Evolutionary conservation across 2,329 filamentous ascomycete genomes (phyloP).

Genomic region (Piedraia hortae): DNA sequence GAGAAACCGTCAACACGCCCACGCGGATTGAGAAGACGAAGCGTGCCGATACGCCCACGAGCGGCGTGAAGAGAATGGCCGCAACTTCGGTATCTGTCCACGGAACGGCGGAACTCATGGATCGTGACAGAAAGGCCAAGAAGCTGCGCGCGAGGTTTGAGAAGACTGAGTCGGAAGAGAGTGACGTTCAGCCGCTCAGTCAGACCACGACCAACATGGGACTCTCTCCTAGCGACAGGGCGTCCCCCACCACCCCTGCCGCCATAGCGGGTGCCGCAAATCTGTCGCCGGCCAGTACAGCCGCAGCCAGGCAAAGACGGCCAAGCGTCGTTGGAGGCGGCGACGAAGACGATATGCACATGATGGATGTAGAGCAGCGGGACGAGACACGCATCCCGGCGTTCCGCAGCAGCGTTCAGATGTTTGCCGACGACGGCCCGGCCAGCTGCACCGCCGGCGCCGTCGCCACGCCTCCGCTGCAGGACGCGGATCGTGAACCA

Average conservation of each 20-base stretch:
- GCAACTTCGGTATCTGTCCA: slow-evolving; percentile 26
- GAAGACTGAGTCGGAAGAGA: slow-evolving; percentile 7
- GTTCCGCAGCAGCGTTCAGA: too few species aligned
- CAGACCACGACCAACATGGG: slow-evolving; percentile 6
- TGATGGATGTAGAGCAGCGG: slow-evolving; percentile 7
- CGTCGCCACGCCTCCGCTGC: slow-evolving; percentile 46
- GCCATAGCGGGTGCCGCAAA: slow-evolving; percentile 6
- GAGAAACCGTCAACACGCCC: slow-evolving; percentile 8
- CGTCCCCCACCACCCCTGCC: slow-evolving; percentile 12
- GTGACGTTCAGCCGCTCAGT: slow-evolving; percentile 8
- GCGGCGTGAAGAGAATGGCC: slow-evolving; percentile 17
- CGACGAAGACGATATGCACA: slow-evolving; percentile 6
- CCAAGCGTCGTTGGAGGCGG: slow-evolving; percentile 8
- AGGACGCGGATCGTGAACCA: slow-evolving; percentile 41
- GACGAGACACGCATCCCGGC: too few species aligned
- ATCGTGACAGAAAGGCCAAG: slow-evolving; percentile 22
- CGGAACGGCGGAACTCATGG: slow-evolving; percentile 24
- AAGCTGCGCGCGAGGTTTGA: slow-evolving; percentile 17
- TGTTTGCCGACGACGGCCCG: too few species aligned
- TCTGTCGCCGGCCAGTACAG: too few species aligned
- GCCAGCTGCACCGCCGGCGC: slow-evolving; percentile 1
- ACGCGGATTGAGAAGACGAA: slow-evolving; percentile 4
- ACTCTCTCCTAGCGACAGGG: slow-evolving; percentile 4
- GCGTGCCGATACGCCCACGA: slow-evolving; percentile 11
- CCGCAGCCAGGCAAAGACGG: too few species aligned